phyloP scores from a whole-genome alignment of 441 rosid genomes.

The Manihot esculenta region DNA sequence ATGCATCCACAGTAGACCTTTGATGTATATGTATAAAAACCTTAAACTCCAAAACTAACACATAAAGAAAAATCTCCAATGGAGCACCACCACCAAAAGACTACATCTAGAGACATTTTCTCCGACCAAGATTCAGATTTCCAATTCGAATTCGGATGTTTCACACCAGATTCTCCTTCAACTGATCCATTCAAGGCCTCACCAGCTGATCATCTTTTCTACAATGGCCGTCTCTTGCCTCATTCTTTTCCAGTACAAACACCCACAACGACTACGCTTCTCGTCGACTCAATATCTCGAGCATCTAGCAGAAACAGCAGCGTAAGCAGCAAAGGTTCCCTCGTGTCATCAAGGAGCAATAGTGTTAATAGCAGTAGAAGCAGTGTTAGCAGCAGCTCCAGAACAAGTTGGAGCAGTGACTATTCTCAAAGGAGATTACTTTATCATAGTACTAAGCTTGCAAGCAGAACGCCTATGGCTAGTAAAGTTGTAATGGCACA shows the following conservation, averaged over 20 bases:
- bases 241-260: constrained; percentile 50
- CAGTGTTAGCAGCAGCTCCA: constrained; percentile 52
- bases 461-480: constrained; percentile 27
- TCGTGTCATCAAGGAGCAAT: constrained; percentile 59
- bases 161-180: constrained; percentile 57
- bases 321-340: constrained; percentile 49
- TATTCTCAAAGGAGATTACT: constrained; percentile 35
- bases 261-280: constrained; percentile 18
- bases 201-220: constrained; percentile 83
- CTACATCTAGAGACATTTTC: constrained; percentile 38
- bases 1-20: background rate
- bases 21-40: constrained; percentile 7
- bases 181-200: constrained; percentile 44
- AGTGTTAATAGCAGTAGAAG: constrained; percentile 75
- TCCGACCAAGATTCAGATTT: constrained; percentile 38
- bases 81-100: constrained; percentile 26
- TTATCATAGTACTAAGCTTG: constrained; percentile 16
- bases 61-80: constrained; percentile 6
- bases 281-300: constrained; percentile 18
- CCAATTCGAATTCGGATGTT: constrained; percentile 63
- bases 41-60: background rate
- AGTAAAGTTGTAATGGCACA: constrained; percentile 54
- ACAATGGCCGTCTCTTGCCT: constrained; percentile 75
- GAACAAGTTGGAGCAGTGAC: constrained; percentile 51
- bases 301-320: constrained; percentile 48